Conservation (phyloP, 345 rosid genomes). For the Trapa incisa region DNA sequence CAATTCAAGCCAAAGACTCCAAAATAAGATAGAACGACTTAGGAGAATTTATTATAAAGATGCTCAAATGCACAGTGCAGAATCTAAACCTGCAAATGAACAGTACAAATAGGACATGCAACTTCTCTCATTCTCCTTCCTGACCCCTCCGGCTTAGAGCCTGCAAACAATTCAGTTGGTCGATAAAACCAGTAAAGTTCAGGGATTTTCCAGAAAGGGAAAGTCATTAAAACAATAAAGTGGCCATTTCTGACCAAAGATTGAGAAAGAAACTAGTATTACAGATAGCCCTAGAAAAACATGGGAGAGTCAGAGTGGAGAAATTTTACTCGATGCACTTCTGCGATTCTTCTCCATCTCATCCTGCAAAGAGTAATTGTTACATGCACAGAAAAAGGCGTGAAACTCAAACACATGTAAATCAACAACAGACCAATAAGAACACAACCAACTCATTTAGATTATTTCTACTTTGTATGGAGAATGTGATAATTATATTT, state of each 20-base stretch:
- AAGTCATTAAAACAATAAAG: not conserved
- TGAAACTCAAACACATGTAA: not conserved
- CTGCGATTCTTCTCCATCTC: conserved; percentile 90
- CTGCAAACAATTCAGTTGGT: conserved; percentile 21
- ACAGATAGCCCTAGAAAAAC: not conserved
- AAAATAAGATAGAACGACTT: not conserved
- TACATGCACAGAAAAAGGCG: not conserved
- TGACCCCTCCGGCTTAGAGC: conserved; percentile 53
- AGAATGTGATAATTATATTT: not conserved
- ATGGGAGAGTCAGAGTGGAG: not conserved
- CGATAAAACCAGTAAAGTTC: not conserved
- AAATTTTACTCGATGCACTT: conserved; percentile 45
- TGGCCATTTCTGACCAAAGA: not conserved
- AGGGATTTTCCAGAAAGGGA: not conserved
- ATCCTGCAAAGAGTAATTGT: conserved; percentile 47
- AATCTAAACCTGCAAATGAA: conserved; percentile 69
- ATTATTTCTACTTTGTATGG: not conserved
- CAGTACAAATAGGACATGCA: conserved; percentile 96
- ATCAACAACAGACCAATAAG: not conserved
- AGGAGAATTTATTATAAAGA: not conserved
- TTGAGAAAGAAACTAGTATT: not conserved
- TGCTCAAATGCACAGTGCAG: not conserved
- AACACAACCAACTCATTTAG: not conserved
- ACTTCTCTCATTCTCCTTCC: conserved; percentile 94
- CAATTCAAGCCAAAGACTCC: not conserved